Conservation (phyloP, 345 rosid species). For the Camelina hispida region DNA sequence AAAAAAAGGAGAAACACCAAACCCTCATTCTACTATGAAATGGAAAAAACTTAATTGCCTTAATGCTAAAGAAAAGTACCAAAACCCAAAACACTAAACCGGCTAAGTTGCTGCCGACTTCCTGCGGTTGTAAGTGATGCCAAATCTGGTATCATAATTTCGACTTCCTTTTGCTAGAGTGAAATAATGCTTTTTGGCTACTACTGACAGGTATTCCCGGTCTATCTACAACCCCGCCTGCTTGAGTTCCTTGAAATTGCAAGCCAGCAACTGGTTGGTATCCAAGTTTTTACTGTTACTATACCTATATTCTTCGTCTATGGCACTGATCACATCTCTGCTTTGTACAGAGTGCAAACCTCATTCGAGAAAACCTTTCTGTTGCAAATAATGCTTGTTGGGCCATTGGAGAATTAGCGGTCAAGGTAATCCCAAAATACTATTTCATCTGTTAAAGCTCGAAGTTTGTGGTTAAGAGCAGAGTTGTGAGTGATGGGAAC, state of each 20-base stretch:
- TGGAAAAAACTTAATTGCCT: no score
- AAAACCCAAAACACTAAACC: no score
- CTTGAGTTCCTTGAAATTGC: slow-evolving; percentile 69
- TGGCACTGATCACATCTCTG: slow-evolving; percentile 37
- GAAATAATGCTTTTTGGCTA: slow-evolving; percentile 26
- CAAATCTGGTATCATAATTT: not conserved
- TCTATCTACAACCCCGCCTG: slow-evolving; percentile 68
- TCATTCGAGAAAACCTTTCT: slow-evolving; percentile 71
- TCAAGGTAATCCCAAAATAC: slow-evolving; percentile 60
- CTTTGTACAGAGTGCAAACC: slow-evolving; percentile 61
- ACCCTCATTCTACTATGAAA: no score
- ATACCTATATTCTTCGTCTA: slow-evolving; percentile 17
- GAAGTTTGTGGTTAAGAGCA: slow-evolving; percentile 23
- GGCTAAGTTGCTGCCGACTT: no score
- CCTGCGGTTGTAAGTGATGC: no score
- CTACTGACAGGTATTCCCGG: slow-evolving; percentile 60
- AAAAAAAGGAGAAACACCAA: no score
- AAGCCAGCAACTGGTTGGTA: slow-evolving; percentile 81
- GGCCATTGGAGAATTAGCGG: slow-evolving; percentile 98
- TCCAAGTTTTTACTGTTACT: slow-evolving; percentile 30
- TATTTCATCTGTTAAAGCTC: slow-evolving; percentile 8
- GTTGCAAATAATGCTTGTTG: slow-evolving; percentile 99
- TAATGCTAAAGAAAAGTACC: no score
- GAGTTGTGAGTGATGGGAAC: slow-evolving; percentile 24
- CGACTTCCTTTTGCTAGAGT: not conserved